A percentile compares a stretch with the other conserved stretches of the same genome.
Conservation (phyloP, 768 basidiomycete genomes). For the Mycena olivaceomarginata region DNA sequence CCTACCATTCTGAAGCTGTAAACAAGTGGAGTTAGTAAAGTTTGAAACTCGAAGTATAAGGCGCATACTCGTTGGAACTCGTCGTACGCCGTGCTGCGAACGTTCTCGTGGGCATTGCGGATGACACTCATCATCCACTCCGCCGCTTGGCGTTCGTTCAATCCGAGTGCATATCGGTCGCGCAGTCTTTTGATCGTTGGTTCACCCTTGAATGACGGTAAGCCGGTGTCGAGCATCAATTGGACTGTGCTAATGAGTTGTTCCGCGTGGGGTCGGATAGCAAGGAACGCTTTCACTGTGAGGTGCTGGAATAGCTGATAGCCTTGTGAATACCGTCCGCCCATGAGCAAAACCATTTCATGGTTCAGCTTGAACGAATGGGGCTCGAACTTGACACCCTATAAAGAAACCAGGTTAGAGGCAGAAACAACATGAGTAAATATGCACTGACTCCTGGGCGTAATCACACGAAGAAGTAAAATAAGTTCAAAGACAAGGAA, state of each 20-base stretch:
- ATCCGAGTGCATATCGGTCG: slow-evolving; percentile 89
- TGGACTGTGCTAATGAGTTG: slow-evolving; percentile 92
- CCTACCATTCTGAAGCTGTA: slow-evolving; percentile 64
- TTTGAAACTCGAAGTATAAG: slow-evolving; percentile 2
- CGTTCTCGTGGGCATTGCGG: slow-evolving; percentile 96
- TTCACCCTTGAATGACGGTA: slow-evolving; percentile 99
- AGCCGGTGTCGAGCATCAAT: slow-evolving; percentile 95
- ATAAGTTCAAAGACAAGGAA: slow-evolving; percentile 50
- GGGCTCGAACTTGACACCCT: slow-evolving; percentile 99
- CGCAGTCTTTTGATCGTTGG: slow-evolving; percentile 90
- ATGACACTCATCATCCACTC: slow-evolving; percentile 94
- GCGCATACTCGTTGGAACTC: slow-evolving; percentile 91
- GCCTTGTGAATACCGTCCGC: slow-evolving; percentile 94
- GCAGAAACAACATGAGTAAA: slow-evolving; percentile 16
- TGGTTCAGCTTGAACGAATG: slow-evolving; percentile 98
- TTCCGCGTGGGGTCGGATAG: slow-evolving; percentile 95
- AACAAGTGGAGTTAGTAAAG: slow-evolving; percentile 19
- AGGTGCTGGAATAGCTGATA: slow-evolving; percentile 96
- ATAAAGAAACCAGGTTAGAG: slow-evolving; percentile 27
- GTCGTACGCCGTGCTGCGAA: slow-evolving; percentile 95
- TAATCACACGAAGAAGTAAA: slow-evolving; percentile 55
- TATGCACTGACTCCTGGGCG: slow-evolving; percentile 80
- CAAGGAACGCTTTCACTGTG: slow-evolving; percentile 97
- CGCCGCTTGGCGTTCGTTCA: slow-evolving; percentile 94
- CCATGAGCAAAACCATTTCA: slow-evolving; percentile 99